Percentiles rank a stretch among this genome's conserved stretches.
phyloP scores from a whole-genome alignment of 192 early-diverging fungal genomes.

The Radiomyces spectabilis region DNA sequence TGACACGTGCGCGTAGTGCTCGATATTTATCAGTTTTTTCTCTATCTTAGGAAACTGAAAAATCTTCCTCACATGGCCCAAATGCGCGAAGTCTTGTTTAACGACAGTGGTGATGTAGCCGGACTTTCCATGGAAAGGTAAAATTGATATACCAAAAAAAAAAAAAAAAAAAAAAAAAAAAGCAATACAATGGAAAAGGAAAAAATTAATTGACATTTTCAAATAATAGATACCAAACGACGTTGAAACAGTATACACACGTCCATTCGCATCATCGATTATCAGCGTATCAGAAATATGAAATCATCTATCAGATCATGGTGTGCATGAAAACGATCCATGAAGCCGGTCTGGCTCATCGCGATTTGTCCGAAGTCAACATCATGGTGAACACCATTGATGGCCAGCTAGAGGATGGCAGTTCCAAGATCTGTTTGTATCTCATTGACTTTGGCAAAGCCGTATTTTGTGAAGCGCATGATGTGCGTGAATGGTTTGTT shows the following conservation, averaged over 20 bases:
- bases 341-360: constrained; percentile 44
- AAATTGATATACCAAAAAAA: constrained; percentile 8
- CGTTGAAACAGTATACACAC: constrained; percentile 45
- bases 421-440: constrained; percentile 32
- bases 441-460: constrained; percentile 60
- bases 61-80: constrained; percentile 44
- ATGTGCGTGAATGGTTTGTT: constrained; percentile 41
- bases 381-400: constrained; percentile 48
- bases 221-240: constrained; percentile 39
- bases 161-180: not conserved
- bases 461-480: constrained; percentile 37
- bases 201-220: not conserved
- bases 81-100: constrained; percentile 43
- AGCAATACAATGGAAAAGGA: not conserved
- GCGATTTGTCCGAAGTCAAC: constrained; percentile 53
- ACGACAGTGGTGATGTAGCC: constrained; percentile 42
- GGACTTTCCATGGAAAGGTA: constrained; percentile 53
- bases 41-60: constrained; percentile 28
- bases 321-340: constrained; percentile 45
- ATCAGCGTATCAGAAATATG: constrained; percentile 45
- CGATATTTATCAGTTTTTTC: not conserved
- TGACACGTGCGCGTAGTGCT: not conserved
- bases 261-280: constrained; percentile 45
- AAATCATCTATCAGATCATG: constrained; percentile 43
- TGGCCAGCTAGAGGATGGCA: constrained; percentile 38